Evolutionary conservation across 2,329 filamentous ascomycete genomes (phyloP).

Genomic region (Scedosporium aurantiacum): DNA sequence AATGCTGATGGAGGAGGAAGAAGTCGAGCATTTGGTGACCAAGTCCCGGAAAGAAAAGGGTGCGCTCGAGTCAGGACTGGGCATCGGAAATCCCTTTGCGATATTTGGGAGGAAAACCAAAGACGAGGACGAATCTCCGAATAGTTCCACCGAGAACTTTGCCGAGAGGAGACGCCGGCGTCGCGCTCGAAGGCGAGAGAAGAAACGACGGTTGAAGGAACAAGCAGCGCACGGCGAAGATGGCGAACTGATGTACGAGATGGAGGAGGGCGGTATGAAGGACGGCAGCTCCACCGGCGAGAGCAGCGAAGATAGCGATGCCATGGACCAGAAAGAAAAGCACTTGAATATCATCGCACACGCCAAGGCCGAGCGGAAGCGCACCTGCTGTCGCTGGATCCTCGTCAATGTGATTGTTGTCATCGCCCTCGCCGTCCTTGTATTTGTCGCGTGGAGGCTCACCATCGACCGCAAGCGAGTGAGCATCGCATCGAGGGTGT

Average conservation of each 20-base stretch:
- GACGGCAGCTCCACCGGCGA: slow-evolving; percentile 54
- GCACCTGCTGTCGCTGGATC: slow-evolving; percentile 42
- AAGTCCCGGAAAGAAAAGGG: slow-evolving; percentile 37
- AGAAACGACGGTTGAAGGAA: slow-evolving; percentile 40
- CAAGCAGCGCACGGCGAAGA: slow-evolving; percentile 54
- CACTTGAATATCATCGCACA: slow-evolving; percentile 37
- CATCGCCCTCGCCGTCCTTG: slow-evolving; percentile 5
- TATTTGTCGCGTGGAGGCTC: slow-evolving; percentile 42
- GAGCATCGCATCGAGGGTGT: slow-evolving; percentile 21
- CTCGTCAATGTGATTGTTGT: slow-evolving; percentile 43
- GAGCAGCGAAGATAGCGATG: slow-evolving; percentile 49
- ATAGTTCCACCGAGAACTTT: slow-evolving; percentile 37
- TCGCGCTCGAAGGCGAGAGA: slow-evolving; percentile 38
- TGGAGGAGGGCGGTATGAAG: slow-evolving; percentile 69
- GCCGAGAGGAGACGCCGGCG: slow-evolving; percentile 39
- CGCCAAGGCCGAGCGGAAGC: slow-evolving; percentile 35
- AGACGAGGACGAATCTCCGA: slow-evolving; percentile 25
- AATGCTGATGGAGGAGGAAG: slow-evolving; percentile 67
- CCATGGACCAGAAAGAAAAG: slow-evolving; percentile 43
- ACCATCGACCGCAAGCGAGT: slow-evolving; percentile 32
- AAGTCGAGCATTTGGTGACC: slow-evolving; percentile 49
- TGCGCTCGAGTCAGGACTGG: slow-evolving; percentile 32
- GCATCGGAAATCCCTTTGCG: slow-evolving; percentile 13
- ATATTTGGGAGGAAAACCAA: slow-evolving; percentile 5
- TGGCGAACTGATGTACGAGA: slow-evolving; percentile 74